A percentile compares a stretch with the other conserved stretches of the same genome.
These are phyloP conservation scores for Mortierella alpina DNA, from an alignment of 192 early-diverging fungal species.

Conservation along the genomic window DNA sequence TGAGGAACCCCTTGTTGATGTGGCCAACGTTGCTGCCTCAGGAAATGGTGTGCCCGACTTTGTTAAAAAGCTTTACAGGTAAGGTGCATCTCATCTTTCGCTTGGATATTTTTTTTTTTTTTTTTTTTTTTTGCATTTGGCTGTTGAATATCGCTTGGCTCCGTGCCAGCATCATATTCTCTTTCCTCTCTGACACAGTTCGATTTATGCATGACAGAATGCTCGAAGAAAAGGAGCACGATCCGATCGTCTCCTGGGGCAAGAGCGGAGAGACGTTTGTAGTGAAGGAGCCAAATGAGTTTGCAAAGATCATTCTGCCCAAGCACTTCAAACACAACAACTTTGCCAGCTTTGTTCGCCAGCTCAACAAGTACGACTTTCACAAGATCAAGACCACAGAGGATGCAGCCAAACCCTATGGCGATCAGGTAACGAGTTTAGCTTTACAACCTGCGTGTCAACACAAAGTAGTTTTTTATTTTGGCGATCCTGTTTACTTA, in stretches of 20 bases:
- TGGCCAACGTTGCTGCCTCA: neutral
- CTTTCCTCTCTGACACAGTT: neutral
- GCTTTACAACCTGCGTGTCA: neutral
- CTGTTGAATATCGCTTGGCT: neutral
- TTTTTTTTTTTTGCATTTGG: slow-evolving; percentile 5
- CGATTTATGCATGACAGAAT: slow-evolving; percentile 57
- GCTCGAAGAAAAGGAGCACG: slow-evolving; percentile 73
- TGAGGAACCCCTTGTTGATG: slow-evolving; percentile 19
- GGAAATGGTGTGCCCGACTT: slow-evolving; percentile 58
- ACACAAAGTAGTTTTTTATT: neutral
- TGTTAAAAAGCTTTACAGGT: slow-evolving; percentile 61
- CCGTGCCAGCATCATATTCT: neutral
- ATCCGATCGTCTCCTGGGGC: slow-evolving; percentile 71
- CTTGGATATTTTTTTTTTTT: slow-evolving; percentile 3
- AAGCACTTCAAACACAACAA: slow-evolving; percentile 80
- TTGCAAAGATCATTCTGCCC: slow-evolving; percentile 73
- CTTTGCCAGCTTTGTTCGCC: slow-evolving; percentile 76
- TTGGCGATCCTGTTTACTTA: neutral
- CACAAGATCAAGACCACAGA: slow-evolving; percentile 75
- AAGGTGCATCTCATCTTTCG: slow-evolving; percentile 2
- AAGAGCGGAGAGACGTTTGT: slow-evolving; percentile 73
- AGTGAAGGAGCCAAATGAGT: slow-evolving; percentile 77
- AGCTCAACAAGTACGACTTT: slow-evolving; percentile 86
- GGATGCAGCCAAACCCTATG: slow-evolving; percentile 58
- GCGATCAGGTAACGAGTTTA: slow-evolving; percentile 62